Conservation (phyloP, 2,329 filamentous ascomycete species). For the Helotiales sp. region DNA sequence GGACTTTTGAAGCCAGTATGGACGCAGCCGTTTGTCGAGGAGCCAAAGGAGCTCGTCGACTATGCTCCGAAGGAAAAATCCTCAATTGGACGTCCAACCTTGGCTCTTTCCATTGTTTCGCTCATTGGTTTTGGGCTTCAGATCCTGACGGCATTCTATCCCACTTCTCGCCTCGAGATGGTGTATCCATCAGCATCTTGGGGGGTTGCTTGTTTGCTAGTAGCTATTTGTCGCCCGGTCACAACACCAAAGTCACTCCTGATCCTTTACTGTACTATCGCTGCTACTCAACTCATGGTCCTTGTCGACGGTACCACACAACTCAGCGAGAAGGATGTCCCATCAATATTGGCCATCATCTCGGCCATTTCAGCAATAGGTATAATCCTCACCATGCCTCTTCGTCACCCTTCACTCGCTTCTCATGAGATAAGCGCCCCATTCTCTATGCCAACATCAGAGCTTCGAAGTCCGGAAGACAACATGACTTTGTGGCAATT, state of each 20-base stretch:
- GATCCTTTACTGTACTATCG: constrained; percentile 19
- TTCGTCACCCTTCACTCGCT: constrained; percentile 59
- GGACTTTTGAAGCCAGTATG: constrained; percentile 44
- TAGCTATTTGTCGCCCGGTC: constrained; percentile 24
- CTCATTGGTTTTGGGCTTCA: constrained; percentile 38
- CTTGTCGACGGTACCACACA: constrained; percentile 35
- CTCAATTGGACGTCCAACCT: constrained; percentile 32
- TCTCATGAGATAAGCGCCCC: constrained; percentile 58
- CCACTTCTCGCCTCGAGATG: constrained; percentile 41
- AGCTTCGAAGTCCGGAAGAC: constrained; percentile 76
- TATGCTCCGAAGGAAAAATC: constrained; percentile 30
- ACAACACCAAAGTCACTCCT: constrained; percentile 30
- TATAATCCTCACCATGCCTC: constrained; percentile 66
- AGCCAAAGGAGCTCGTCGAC: constrained; percentile 36
- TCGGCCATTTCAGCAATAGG: constrained; percentile 48
- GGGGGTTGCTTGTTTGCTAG: constrained; percentile 24
- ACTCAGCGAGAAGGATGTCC: constrained; percentile 12
- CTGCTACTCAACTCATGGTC: constrained; percentile 26
- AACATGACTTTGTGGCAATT: constrained; percentile 79
- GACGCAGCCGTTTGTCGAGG: constrained; percentile 51
- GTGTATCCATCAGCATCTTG: constrained; percentile 28
- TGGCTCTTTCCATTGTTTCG: constrained; percentile 41
- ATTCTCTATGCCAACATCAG: constrained; percentile 53
- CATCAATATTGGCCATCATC: constrained; percentile 35
- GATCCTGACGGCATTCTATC: constrained; percentile 33